Conservation (phyloP, 805 yeast species). For the Saccharomycopsis sp. region DNA sequence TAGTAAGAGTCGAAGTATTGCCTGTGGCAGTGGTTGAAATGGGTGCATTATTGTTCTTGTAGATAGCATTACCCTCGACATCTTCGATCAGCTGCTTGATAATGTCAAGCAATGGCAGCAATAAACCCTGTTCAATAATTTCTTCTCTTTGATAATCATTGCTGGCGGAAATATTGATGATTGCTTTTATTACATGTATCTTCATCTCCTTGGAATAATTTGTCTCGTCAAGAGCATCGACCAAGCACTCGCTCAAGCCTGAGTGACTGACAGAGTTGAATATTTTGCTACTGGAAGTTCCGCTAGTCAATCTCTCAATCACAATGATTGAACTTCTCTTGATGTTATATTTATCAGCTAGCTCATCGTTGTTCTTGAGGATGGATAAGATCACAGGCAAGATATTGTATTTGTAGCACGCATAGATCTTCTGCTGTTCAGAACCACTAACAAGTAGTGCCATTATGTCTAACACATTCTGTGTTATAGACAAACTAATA, state of each 20-base stretch:
- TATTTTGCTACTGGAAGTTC: not conserved
- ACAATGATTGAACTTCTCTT: constrained; percentile 8
- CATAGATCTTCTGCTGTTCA: constrained; percentile 12
- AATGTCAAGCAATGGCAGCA: constrained; percentile 7
- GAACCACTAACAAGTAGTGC: not conserved
- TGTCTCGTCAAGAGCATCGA: constrained; percentile 12
- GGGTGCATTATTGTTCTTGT: not conserved
- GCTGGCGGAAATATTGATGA: constrained; percentile 12
- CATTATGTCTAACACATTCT: not conserved
- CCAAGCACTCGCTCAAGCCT: constrained; percentile 10
- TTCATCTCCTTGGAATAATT: constrained; percentile 6
- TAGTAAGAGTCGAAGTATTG: not conserved
- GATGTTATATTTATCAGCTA: constrained; percentile 1
- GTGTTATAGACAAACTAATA: not conserved
- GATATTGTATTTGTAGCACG: constrained; percentile 16
- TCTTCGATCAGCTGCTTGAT: constrained; percentile 1
- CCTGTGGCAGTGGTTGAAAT: not conserved
- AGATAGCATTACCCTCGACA: not conserved
- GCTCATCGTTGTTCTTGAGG: constrained; percentile 4
- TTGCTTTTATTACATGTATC: constrained; percentile 2
- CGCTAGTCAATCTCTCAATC: constrained; percentile 9
- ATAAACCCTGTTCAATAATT: constrained; percentile 8
- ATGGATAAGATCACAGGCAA: constrained; percentile 14
- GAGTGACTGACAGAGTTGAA: not conserved
- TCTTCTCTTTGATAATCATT: constrained; percentile 15